A percentile compares a stretch with the other conserved stretches of the same genome.
Evolutionary conservation across 441 rosid species (phyloP).

Genomic region (Pelargonium exstipulatum): DNA sequence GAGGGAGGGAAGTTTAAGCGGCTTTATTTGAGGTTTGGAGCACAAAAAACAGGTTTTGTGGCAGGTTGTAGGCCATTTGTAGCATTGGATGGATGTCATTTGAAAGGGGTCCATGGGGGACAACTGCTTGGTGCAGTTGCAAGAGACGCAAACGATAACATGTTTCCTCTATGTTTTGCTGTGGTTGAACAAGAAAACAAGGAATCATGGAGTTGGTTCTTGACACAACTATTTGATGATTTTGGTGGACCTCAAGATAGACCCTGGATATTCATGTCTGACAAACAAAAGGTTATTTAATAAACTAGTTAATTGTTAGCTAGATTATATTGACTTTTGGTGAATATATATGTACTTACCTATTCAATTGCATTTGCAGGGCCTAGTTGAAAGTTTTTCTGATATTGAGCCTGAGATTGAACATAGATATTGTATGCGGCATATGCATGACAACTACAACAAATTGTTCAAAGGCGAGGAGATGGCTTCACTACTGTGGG

Average conservation of each 20-base stretch:
- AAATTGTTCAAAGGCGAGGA: too few relatives aligned
- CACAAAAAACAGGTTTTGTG: not conserved
- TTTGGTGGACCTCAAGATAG: not conserved
- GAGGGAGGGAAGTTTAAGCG: not conserved
- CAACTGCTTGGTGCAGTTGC: not conserved
- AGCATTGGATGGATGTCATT: not conserved
- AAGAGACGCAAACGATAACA: not conserved
- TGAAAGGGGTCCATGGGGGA: not conserved
- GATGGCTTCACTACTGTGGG: too few relatives aligned
- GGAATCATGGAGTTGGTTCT: not conserved
- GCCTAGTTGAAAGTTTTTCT: not conserved
- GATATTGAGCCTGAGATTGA: not conserved
- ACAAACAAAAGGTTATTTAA: not conserved
- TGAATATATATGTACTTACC: too few relatives aligned
- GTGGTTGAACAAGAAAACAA: not conserved
- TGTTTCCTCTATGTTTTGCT: not conserved
- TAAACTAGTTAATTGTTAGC: not conserved
- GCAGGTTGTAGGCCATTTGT: not conserved
- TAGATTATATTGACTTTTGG: too few relatives aligned
- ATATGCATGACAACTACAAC: not conserved
- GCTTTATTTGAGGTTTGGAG: not conserved
- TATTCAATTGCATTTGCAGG: not conserved
- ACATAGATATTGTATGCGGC: not conserved
- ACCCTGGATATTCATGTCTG: not conserved
- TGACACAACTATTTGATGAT: not conserved